phyloP scores from a whole-genome alignment of 257 asterid species.

The Echites panduratus region DNA sequence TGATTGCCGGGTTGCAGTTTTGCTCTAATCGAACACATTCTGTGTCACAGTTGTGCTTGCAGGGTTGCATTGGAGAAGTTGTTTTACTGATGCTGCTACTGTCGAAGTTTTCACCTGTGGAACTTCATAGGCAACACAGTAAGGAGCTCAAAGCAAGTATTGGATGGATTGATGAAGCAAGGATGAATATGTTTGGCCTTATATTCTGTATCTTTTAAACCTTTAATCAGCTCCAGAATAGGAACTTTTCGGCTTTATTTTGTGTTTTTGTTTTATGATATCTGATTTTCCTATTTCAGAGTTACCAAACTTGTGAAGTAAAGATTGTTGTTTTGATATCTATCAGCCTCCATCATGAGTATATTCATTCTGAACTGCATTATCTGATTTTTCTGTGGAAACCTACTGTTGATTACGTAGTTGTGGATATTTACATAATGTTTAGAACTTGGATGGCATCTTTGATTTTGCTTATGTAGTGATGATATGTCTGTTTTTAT shows the following conservation, averaged over 20 bases:
- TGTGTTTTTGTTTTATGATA: background rate
- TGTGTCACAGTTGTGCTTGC: background rate
- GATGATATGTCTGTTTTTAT: too few species aligned
- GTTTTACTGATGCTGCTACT: background rate
- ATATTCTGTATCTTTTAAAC: background rate
- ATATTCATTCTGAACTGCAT: too few species aligned
- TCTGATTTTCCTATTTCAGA: too few species aligned
- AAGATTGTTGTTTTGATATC: too few species aligned
- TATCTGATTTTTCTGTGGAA: too few species aligned
- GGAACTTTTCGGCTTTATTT: too few species aligned
- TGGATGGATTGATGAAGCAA: background rate
- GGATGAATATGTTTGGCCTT: background rate
- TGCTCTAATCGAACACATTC: background rate
- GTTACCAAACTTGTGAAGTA: too few species aligned
- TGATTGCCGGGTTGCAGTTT: background rate
- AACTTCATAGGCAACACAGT: background rate
- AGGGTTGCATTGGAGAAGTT: background rate
- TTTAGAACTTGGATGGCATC: too few species aligned
- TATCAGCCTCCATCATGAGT: too few species aligned
- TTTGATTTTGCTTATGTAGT: too few species aligned
- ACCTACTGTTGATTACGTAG: too few species aligned
- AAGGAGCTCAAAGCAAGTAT: background rate
- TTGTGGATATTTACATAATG: too few species aligned
- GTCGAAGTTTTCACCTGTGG: background rate
- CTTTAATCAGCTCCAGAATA: background rate